Evolutionary conservation across 2,329 filamentous ascomycete species (phyloP).

Genomic region (Paecilomyces formosus): DNA sequence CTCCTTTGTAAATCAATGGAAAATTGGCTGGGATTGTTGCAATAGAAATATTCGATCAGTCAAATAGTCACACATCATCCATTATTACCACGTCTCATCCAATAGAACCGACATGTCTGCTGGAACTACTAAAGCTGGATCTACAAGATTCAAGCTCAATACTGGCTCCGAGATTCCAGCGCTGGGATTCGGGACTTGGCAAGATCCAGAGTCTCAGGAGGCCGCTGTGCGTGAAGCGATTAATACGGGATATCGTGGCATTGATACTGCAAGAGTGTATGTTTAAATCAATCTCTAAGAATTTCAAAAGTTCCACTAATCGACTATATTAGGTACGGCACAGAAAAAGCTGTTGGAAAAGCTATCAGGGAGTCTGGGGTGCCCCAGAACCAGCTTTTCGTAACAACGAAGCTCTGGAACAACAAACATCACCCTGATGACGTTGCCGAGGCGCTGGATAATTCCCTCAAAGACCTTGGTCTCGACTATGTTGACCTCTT

Average conservation of each 20-base stretch:
- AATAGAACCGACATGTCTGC: background rate
- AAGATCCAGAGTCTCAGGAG: constrained; percentile 45
- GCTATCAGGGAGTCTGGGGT: constrained; percentile 58
- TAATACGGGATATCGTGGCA: constrained; percentile 48
- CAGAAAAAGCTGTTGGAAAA: constrained; percentile 58
- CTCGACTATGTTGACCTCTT: constrained; percentile 63
- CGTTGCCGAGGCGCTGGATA: constrained; percentile 53
- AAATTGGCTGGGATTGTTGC: background rate
- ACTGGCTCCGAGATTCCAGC: constrained; percentile 41
- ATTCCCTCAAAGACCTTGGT: constrained; percentile 55
- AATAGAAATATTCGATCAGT: background rate
- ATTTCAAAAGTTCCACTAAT: background rate
- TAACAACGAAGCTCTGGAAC: constrained; percentile 63
- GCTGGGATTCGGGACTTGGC: constrained; percentile 49
- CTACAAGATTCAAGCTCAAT: constrained; percentile 38
- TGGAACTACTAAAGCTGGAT: constrained; percentile 12
- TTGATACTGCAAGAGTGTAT: constrained; percentile 44
- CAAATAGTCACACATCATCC: no score
- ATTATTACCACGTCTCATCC: no score
- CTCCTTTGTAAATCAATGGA: background rate
- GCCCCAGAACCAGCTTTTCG: constrained; percentile 57
- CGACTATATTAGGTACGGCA: constrained; percentile 45
- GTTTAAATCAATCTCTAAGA: constrained; percentile 1
- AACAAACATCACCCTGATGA: constrained; percentile 55
- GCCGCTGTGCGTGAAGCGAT: constrained; percentile 41